These are phyloP conservation scores for Malus hybrid DNA, from an alignment of 331 rosid species.

Conservation along the genomic window DNA sequence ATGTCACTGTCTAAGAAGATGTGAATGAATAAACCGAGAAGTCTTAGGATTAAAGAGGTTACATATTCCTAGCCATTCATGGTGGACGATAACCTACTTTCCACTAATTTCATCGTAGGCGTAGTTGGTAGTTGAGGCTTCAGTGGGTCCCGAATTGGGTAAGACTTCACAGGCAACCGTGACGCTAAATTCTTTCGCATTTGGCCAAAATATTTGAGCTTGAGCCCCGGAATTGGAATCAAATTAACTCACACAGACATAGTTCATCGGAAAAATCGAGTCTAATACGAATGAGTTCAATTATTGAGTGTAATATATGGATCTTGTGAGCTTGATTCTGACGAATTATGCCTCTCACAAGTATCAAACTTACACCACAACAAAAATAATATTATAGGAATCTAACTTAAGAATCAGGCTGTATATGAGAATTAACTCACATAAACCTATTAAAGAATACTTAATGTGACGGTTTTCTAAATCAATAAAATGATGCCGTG, in stretches of 20 bases:
- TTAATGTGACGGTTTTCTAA: too few species aligned
- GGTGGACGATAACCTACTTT: background rate
- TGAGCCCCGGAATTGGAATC: too few species aligned
- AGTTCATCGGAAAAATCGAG: too few species aligned
- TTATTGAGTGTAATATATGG: background rate
- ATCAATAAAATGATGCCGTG: too few species aligned
- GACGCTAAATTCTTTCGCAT: background rate
- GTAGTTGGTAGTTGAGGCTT: background rate
- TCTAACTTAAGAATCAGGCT: too few species aligned
- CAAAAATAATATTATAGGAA: too few species aligned
- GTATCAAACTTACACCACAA: background rate
- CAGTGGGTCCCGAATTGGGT: background rate
- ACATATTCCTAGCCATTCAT: background rate
- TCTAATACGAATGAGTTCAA: background rate
- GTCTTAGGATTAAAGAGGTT: background rate
- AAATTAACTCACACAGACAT: too few species aligned
- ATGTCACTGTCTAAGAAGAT: background rate
- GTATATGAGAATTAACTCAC: too few species aligned
- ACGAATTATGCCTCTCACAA: background rate
- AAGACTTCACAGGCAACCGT: too few species aligned
- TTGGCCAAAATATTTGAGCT: too few species aligned
- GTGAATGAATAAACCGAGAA: background rate
- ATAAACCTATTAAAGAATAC: too few species aligned
- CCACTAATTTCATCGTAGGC: background rate
- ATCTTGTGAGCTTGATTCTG: background rate